Conservation (phyloP, 768 basidiomycete genomes). For the Postia placenta region DNA sequence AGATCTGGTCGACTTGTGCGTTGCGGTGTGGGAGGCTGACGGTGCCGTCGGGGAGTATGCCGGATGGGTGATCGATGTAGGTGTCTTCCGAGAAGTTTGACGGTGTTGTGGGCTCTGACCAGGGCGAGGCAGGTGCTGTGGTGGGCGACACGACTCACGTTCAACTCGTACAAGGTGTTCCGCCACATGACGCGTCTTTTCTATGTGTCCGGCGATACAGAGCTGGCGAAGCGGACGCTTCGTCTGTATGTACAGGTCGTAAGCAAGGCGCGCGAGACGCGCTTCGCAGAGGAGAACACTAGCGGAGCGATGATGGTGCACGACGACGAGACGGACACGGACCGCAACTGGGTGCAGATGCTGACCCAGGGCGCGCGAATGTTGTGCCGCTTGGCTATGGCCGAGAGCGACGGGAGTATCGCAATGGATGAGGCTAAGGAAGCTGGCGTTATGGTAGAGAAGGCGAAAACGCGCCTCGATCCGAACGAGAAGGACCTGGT, state of each 20-base stretch:
- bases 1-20: conserved; percentile 75
- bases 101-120: background rate
- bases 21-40: conserved; percentile 75
- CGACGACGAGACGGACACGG: conserved; percentile 49
- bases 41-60: conserved; percentile 57
- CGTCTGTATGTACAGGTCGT: conserved; percentile 81
- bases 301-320: conserved; percentile 14
- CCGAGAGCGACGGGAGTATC: conserved; percentile 12
- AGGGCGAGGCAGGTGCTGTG: conserved; percentile 59
- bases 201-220: conserved; percentile 50
- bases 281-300: conserved; percentile 27
- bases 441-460: conserved; percentile 53
- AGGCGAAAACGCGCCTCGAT: conserved; percentile 52
- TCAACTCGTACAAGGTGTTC: conserved; percentile 82
- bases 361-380: conserved; percentile 74
- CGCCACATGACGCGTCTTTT: conserved; percentile 80
- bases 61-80: conserved; percentile 78
- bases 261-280: conserved; percentile 72
- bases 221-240: conserved; percentile 69
- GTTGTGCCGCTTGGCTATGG: conserved; percentile 50
- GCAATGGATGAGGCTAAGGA: conserved; percentile 53
- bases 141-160: conserved; percentile 92
- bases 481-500: conserved; percentile 42
- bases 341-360: conserved; percentile 70
- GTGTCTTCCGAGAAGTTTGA: conserved; percentile 24